These are phyloP conservation scores for Hawksworthiomyces lignivorus DNA, from an alignment of 2,329 filamentous ascomycete genomes.

Conservation along the genomic window DNA sequence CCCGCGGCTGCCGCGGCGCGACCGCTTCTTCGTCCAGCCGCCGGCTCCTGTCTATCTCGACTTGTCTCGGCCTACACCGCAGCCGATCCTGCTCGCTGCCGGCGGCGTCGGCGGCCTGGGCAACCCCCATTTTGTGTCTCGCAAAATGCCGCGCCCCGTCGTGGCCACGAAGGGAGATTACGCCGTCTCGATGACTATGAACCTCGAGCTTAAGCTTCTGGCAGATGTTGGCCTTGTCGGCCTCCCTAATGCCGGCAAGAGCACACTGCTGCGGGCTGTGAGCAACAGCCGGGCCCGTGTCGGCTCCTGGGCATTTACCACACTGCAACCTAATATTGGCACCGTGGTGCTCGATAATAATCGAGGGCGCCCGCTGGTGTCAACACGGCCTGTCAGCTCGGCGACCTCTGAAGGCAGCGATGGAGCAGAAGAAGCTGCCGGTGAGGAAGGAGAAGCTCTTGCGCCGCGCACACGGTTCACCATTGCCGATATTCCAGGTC, in stretches of 20 bases:
- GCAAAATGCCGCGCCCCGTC: conserved; percentile 66
- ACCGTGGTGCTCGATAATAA: conserved; percentile 89
- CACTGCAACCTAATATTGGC: conserved; percentile 82
- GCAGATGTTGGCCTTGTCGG: conserved; percentile 93
- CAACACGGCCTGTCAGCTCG: conserved; percentile 16
- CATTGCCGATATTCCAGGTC: conserved; percentile 88
- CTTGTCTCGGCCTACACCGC: conserved; percentile 67
- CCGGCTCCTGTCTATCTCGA: conserved; percentile 65
- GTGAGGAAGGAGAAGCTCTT: conserved; percentile 32
- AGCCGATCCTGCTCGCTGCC: conserved; percentile 76
- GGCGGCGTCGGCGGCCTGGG: conserved; percentile 86
- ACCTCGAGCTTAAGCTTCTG: conserved; percentile 88
- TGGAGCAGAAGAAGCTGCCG: conserved; percentile 15
- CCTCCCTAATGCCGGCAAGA: conserved; percentile 93
- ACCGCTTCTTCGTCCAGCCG: conserved; percentile 58
- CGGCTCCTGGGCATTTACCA: conserved; percentile 95
- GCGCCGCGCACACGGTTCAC: conserved; percentile 72
- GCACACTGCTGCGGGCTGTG: conserved; percentile 78
- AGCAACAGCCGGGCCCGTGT: conserved; percentile 84
- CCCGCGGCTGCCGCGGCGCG: conserved; percentile 43
- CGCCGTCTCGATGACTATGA: conserved; percentile 68
- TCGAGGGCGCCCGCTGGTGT: conserved; percentile 59
- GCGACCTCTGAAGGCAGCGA: conserved; percentile 30
- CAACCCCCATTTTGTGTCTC: conserved; percentile 85
- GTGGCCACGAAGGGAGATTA: conserved; percentile 83